These are phyloP conservation scores for Phylloporus sp. DNA, from an alignment of 768 basidiomycete species.

Conservation along the genomic window DNA sequence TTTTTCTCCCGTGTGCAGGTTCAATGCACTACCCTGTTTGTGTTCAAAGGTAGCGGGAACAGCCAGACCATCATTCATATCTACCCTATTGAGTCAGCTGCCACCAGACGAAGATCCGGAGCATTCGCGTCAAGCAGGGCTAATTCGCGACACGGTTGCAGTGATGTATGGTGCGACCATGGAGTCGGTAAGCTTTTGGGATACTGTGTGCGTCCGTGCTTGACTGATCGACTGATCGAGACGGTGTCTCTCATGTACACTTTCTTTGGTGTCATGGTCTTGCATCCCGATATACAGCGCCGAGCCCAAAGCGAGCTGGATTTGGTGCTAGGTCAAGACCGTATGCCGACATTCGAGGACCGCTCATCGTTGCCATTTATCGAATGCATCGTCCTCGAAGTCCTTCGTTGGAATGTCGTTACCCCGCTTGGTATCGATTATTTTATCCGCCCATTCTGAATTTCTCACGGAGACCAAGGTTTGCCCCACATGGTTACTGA, in stretches of 20 bases:
- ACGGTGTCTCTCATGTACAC: conserved; percentile 2
- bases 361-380: conserved; percentile 13
- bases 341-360: conserved; percentile 12
- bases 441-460: background rate
- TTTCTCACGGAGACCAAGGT: conserved; percentile 23
- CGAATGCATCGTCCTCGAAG: conserved; percentile 11
- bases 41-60: conserved; percentile 5
- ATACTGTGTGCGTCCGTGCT: background rate
- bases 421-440: conserved; percentile 7
- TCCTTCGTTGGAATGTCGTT: conserved; percentile 8
- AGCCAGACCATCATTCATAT: conserved; percentile 8
- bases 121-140: background rate
- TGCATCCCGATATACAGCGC: conserved; percentile 10
- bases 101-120: conserved; percentile 4
- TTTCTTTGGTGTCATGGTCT: conserved; percentile 13
- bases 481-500: conserved; percentile 33
- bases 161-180: conserved; percentile 9
- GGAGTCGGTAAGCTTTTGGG: conserved; percentile 5
- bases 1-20: background rate
- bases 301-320: conserved; percentile 14
- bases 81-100: conserved; percentile 10
- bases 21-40: background rate
- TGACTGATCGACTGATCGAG: background rate
- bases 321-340: conserved; percentile 4
- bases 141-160: conserved; percentile 13